Evolutionary conservation across 345 rosid species (phyloP).

Genomic region (Adansonia digitata): DNA sequence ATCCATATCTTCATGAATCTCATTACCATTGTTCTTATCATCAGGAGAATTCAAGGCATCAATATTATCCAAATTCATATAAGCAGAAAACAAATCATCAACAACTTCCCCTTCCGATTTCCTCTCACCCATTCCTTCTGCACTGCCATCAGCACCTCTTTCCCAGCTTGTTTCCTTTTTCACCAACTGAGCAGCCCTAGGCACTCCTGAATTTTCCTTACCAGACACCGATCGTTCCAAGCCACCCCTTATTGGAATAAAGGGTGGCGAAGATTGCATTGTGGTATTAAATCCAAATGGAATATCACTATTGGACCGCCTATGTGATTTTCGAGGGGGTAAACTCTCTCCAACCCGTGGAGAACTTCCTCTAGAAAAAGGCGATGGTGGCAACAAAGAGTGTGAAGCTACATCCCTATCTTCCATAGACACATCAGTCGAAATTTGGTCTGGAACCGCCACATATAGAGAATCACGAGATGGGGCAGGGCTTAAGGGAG

Average conservation of each 20-base stretch:
- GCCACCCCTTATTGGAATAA: slow-evolving; percentile 45
- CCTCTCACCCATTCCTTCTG: slow-evolving; percentile 72
- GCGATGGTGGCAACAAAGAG: slow-evolving; percentile 63
- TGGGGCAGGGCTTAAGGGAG: slow-evolving; percentile 74
- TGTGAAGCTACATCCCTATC: slow-evolving; percentile 54
- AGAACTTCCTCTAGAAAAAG: slow-evolving; percentile 47
- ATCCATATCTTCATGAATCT: slow-evolving; percentile 76
- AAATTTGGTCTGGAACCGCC: slow-evolving; percentile 40
- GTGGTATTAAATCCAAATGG: slow-evolving; percentile 60
- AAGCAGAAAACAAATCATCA: slow-evolving; percentile 90
- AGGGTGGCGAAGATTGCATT: slow-evolving; percentile 50
- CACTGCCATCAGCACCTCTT: slow-evolving; percentile 32
- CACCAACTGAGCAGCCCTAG: slow-evolving; percentile 39
- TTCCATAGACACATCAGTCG: slow-evolving; percentile 57
- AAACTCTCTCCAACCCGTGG: slow-evolving; percentile 50
- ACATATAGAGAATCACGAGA: slow-evolving; percentile 43
- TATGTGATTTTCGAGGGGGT: slow-evolving; percentile 78
- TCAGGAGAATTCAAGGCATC: slow-evolving; percentile 81
- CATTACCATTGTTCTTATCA: slow-evolving; percentile 54
- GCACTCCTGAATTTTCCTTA: slow-evolving; percentile 30
- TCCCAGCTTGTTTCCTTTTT: slow-evolving; percentile 56
- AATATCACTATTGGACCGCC: slow-evolving; percentile 86
- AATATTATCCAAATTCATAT: slow-evolving; percentile 88
- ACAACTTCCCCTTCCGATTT: slow-evolving; percentile 72
- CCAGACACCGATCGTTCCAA: slow-evolving; percentile 46